Evolutionary conservation across 768 basidiomycete genomes (phyloP), one percentile per base, ranked within the genome.

Genomic region (Mycena alexandri): DNA sequence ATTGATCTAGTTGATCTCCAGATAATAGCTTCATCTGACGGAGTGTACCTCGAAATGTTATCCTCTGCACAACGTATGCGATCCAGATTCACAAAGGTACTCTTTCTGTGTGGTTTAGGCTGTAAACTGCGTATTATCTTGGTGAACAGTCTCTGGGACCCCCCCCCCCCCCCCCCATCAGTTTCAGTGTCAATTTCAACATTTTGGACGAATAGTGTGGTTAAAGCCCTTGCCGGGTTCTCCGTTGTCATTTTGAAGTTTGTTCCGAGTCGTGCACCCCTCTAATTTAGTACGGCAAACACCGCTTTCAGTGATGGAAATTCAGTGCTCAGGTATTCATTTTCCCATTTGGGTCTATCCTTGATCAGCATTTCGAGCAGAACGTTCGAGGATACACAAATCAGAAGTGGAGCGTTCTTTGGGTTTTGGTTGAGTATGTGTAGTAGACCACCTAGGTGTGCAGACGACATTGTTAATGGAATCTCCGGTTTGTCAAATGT

Each of bases 1-100:
- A 3, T 21, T 22, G 63, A 57, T 5, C 55, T 22, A 0, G 58
- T 50, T 16, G 63, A 65, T 24, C 25, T 58, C 63, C 63, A 65
- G 12, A 65, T 65, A n/a, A n/a, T n/a, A 6, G n/a, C 43, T 8
- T n/a, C 33, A 14, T 65, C 54, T 7, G 55, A 38, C 0, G 63
- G 63, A 1, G 38, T 36, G 34, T 57, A 65, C 5, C 21, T 14
- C 8, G 25, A 43, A 5, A 33, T 17, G n/a, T 46, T 34, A 14
- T 65, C 14, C 13, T 34, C 34, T 13, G 46, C 21, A 16, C 43
- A 56, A 2, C 63, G 55, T 16, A 43, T 50, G 16, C 63, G 54
- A 21, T 65, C 63, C 2, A 65, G 24, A 43, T 65, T 65, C 2
- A 58, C 8, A 10, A 57, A 47, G 10, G 63, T 47, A 0, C 34